These are phyloP conservation scores for Daldinia decipiens DNA, from an alignment of 495 filamentous ascomycete species.

Conservation along the genomic window DNA sequence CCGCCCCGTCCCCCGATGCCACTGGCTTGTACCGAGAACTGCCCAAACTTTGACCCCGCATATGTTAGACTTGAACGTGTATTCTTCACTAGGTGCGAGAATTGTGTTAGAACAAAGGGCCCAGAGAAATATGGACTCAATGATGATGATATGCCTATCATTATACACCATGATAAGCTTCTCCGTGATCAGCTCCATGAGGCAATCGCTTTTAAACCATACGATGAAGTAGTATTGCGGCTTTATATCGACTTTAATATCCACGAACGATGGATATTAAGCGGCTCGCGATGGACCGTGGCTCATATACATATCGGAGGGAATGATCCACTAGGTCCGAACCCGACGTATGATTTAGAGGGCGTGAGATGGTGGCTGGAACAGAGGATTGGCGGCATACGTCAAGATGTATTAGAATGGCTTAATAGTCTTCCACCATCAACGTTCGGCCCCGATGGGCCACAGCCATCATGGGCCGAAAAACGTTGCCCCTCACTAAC, in stretches of 20 bases:
- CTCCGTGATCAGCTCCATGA: conserved; percentile 3
- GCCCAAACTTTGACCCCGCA: neutral
- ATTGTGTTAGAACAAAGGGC: neutral
- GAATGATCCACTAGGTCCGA: conserved; percentile 4
- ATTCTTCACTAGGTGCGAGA: conserved; percentile 17
- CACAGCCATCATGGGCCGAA: neutral
- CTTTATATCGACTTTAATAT: conserved; percentile 24
- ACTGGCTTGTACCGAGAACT: neutral
- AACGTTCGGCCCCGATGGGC: neutral
- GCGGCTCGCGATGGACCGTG: conserved; percentile 17
- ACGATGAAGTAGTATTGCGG: conserved; percentile 9
- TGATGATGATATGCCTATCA: conserved; percentile 3
- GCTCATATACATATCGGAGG: neutral
- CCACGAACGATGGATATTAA: conserved; percentile 16
- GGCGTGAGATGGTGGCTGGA: conserved; percentile 24
- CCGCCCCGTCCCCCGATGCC: neutral
- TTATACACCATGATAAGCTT: conserved; percentile 12
- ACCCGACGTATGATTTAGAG: conserved; percentile 12
- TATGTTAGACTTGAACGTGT: conserved; percentile 24
- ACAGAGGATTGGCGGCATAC: conserved; percentile 4
- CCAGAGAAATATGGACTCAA: neutral
- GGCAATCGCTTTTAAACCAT: neutral
- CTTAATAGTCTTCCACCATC: neutral
- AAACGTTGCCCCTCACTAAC: neutral
- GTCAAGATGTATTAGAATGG: neutral